Base-by-base conservation (phyloP, 2,329 filamentous ascomycete genomes). In the Pseudohalonectria lignicola region DNA sequence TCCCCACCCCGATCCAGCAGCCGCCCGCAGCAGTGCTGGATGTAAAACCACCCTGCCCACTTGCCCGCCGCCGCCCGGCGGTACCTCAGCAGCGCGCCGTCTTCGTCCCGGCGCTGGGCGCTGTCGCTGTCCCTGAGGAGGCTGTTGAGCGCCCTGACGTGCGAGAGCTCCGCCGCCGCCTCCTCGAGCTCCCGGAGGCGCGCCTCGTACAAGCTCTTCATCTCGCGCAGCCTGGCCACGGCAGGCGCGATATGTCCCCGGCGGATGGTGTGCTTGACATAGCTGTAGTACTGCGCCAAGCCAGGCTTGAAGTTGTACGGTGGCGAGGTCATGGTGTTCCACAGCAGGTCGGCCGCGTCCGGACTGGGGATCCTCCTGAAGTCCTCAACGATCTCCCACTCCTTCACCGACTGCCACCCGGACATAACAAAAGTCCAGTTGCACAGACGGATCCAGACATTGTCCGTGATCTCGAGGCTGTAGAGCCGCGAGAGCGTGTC, bases 371-470 rank as follows among this genome's bases (percentile, higher is more conserved):
- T 20, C 33, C 58, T 55, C 31, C 49, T 43, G 2, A 37, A 20
- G 31, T 57, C 52, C 2, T 51, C 50, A 16, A 59, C 50, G 2
- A 52, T 39, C 31, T 45, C 48, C 55, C 64, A 67, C 45, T 61
- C 57, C 39, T 46, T 59, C 34, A 43, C 43, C 26, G 48, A 55
- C 34, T 56, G 58, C 40, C 57, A 63, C 31, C 50, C 61, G 43
- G 53, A 60, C 30, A 77, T 63, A 9, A 83, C 61, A 48, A 76
- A 80, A 0, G 79, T 69, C 71, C 81, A 84, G 43, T 75, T 66
- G 13, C 88, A 62, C 3, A 90, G 57, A 39, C 79, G 71, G 7
- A 67, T 64, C 84, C 85, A 90, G 15, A 76, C 65, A 5, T 64
- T 52, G 6, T 52, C 48, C 0, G 74, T 59, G 28, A 90, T 74